These are phyloP conservation scores for Oryza nivara DNA, from an alignment of 176 grass and related monocot species.

Conservation along the genomic window DNA sequence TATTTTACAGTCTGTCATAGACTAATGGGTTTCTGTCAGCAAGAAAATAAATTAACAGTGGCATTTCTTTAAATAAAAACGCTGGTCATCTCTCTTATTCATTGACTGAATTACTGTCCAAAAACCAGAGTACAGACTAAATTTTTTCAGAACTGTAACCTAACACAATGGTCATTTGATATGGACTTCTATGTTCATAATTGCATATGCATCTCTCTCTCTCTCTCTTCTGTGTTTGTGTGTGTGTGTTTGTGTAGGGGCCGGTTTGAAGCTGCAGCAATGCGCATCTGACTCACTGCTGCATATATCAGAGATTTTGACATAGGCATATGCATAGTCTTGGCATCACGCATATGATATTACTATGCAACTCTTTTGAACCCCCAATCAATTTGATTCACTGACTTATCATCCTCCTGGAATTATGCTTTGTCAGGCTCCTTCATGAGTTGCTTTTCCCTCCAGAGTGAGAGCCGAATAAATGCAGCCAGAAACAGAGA, in stretches of 20 bases:
- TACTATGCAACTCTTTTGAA: constrained; percentile 12
- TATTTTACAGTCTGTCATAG: neutral
- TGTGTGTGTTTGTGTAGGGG: neutral
- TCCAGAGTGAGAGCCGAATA: constrained; percentile 58
- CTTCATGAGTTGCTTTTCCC: constrained; percentile 45
- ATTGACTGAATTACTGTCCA: neutral
- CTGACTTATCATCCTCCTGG: constrained; percentile 57
- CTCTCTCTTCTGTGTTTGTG: constrained; percentile 2
- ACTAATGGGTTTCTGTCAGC: neutral
- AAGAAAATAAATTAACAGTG: neutral
- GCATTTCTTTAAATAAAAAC: neutral
- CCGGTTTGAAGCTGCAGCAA: constrained; percentile 23
- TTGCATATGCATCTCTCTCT: neutral
- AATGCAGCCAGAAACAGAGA: constrained; percentile 51
- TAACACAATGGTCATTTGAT: constrained; percentile 7
- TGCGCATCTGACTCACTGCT: neutral
- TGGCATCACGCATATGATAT: constrained; percentile 28
- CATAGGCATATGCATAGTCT: constrained; percentile 19
- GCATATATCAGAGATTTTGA: constrained; percentile 26
- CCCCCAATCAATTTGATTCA: constrained; percentile 30
- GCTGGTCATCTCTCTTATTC: neutral
- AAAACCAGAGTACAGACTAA: too few species aligned
- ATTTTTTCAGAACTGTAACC: constrained; percentile 1
- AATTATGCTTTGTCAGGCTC: constrained; percentile 56
- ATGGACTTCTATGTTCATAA: neutral